phyloP scores from a whole-genome alignment of 73 alveolate species.

The Loxodes magnus region DNA sequence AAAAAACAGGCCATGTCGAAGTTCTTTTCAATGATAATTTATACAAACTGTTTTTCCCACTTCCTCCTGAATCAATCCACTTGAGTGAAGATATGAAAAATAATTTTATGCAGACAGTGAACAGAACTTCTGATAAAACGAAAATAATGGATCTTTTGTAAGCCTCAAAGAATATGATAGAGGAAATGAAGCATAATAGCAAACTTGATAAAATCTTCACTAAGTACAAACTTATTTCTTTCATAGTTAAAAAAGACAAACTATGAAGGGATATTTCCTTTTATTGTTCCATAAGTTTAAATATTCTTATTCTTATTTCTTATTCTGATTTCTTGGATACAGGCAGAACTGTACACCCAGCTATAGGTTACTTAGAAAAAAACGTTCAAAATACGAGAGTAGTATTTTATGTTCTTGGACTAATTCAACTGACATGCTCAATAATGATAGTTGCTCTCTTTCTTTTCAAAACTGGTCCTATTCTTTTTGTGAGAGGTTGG shows the following conservation, averaged over 20 bases:
- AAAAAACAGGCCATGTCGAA: constrained; percentile 36
- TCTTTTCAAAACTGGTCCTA: constrained; percentile 34
- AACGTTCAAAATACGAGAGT: constrained; percentile 4
- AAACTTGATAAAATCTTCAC: constrained; percentile 19
- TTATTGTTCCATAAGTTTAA: constrained; percentile 17
- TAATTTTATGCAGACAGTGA: constrained; percentile 32
- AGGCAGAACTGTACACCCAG: not conserved
- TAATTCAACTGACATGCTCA: constrained; percentile 32
- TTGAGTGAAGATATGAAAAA: constrained; percentile 24
- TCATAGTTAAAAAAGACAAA: constrained; percentile 36
- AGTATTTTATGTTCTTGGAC: constrained; percentile 21
- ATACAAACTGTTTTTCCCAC: constrained; percentile 19
- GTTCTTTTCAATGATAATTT: constrained; percentile 16
- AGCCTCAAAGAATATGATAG: constrained; percentile 28
- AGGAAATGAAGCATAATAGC: constrained; percentile 31
- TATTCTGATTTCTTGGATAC: constrained; percentile 4
- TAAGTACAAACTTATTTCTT: constrained; percentile 17
- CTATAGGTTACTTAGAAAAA: not conserved
- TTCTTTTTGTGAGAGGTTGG: constrained; percentile 35
- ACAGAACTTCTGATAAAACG: constrained; percentile 33
- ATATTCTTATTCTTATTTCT: constrained; percentile 23
- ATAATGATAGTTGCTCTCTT: constrained; percentile 38
- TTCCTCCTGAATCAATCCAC: constrained; percentile 18
- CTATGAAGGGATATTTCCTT: constrained; percentile 43
- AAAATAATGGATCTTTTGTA: constrained; percentile 25